A percentile compares a stretch with the other conserved stretches of the same genome.
These are phyloP conservation scores for Sphenostylis stenocarpa DNA, from an alignment of 306 rosid genomes.

Conservation along the genomic window DNA sequence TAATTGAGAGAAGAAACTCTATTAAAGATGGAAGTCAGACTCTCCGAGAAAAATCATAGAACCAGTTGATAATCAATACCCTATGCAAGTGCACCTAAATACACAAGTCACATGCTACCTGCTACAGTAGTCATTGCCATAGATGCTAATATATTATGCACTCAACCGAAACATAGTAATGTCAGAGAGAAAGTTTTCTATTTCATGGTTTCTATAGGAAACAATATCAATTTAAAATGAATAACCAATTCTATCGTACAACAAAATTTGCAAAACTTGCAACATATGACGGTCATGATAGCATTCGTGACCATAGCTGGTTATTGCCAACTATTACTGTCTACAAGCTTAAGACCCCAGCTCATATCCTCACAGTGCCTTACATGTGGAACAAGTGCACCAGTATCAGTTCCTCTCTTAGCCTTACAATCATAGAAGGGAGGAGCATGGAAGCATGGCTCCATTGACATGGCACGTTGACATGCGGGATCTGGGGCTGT, in stretches of 20 bases:
- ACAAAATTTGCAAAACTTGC: constrained; percentile 19
- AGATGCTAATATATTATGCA: not conserved
- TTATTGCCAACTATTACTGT: constrained; percentile 27
- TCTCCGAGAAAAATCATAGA: too few relatives aligned
- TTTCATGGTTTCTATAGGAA: not conserved
- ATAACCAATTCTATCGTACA: constrained; percentile 20
- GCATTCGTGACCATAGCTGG: not conserved
- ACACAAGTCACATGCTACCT: not conserved
- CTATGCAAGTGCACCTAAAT: not conserved
- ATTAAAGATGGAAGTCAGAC: too few relatives aligned
- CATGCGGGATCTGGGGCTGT: constrained; percentile 68
- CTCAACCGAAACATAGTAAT: not conserved
- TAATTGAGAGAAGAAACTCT: too few relatives aligned
- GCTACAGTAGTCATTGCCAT: not conserved
- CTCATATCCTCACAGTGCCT: constrained; percentile 84
- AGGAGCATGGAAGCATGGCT: constrained; percentile 82
- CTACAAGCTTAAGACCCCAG: constrained; percentile 77
- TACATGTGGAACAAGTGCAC: constrained; percentile 63
- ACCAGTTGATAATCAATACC: not conserved
- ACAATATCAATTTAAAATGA: not conserved
- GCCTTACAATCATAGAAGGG: constrained; percentile 73
- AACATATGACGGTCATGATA: not conserved
- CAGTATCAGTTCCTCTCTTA: constrained; percentile 58
- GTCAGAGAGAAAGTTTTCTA: not conserved
- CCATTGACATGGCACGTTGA: constrained; percentile 59